Evolutionary conservation across 176 grass and related monocot genomes (phyloP), one percentile per base, ranked within the genome.

Genomic region (Oryza glaberrima): DNA sequence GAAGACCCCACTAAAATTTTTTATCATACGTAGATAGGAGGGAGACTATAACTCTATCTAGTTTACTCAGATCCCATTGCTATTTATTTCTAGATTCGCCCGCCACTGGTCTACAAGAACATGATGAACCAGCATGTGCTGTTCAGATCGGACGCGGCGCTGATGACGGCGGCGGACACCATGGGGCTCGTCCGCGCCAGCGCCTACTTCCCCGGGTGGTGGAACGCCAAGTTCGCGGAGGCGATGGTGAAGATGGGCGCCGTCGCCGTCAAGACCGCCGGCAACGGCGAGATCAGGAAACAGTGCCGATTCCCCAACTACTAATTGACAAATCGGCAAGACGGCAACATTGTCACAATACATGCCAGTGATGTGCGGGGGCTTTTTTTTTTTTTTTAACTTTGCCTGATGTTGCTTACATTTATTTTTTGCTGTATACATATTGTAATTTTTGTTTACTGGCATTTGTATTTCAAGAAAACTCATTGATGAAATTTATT

Each of bases 61-160:
- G 25, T 25, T 25, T 25, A 25, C 25, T 25, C 25, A 25, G 0
- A 25, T 1, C 1, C 25, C 1, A 25, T 1, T 25, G 1, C 25
- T 25, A 25, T 25, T 25, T 25, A 25, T 25, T 25, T 25, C 25
- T 25, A 25, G 1, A 25, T 25, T 25, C 25, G 25, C 1, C 25
- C 25, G 25, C 1, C 25, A 25, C 25, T 25, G 25, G 25, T 25
- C 83, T 94, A 90, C 85, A 69, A 3, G 66, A 89, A 92, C 12
- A 2, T 80, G 10, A 35, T 67, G 0, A 11, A 9, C 0, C 54
- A 23, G 67, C 43, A 20, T 0, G 92, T 92, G 64, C 81, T 94
- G 15, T 90, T 94, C 71, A 51, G 7, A 3, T 92, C 90, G 6
- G 92, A 94, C 46, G 85, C 82, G 3, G 9, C 72, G 16, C 49